Percentiles rank a stretch among this genome's conserved stretches.
These are phyloP conservation scores for Ormosia emarginata DNA, from an alignment of 306 rosid genomes.

Conservation along the genomic window DNA sequence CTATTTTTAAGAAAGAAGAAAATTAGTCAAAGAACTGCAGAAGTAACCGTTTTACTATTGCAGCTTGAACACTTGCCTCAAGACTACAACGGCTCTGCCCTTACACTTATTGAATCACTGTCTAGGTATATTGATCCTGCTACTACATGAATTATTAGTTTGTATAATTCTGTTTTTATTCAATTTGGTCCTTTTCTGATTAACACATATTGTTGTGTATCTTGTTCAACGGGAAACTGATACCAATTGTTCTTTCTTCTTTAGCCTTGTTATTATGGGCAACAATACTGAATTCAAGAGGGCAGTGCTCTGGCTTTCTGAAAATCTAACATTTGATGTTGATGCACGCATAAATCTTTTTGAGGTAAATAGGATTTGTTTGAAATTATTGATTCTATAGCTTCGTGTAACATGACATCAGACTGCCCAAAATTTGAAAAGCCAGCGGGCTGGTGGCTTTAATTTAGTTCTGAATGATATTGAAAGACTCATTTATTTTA, in stretches of 20 bases:
- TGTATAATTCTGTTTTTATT: slow-evolving; percentile 7
- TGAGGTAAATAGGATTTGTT: slow-evolving; percentile 55
- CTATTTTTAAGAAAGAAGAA: not conserved
- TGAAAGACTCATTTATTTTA: slow-evolving; percentile 10
- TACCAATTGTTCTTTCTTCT: not conserved
- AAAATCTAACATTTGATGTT: slow-evolving; percentile 72
- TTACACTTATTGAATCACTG: slow-evolving; percentile 86
- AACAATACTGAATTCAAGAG: slow-evolving; percentile 82
- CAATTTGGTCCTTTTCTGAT: not conserved
- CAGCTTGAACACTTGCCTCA: slow-evolving; percentile 91
- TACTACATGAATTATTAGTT: not conserved
- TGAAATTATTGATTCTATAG: slow-evolving; percentile 19
- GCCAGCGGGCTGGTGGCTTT: not conserved
- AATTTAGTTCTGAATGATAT: slow-evolving; percentile 22
- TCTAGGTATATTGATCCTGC: slow-evolving; percentile 60
- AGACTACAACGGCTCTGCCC: slow-evolving; percentile 83
- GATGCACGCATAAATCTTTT: slow-evolving; percentile 94
- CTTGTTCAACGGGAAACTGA: slow-evolving; percentile 17
- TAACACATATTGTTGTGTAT: not conserved
- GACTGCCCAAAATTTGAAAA: slow-evolving; percentile 19
- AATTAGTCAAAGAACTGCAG: slow-evolving; percentile 2
- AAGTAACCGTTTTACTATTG: slow-evolving; percentile 34
- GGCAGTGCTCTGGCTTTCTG: slow-evolving; percentile 87
- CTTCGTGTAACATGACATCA: not conserved
- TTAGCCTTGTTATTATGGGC: slow-evolving; percentile 85